Evolutionary conservation across 2,329 filamentous ascomycete species (phyloP), one percentile per base, ranked within the genome.

Genomic region (Sporothrix phasma): DNA sequence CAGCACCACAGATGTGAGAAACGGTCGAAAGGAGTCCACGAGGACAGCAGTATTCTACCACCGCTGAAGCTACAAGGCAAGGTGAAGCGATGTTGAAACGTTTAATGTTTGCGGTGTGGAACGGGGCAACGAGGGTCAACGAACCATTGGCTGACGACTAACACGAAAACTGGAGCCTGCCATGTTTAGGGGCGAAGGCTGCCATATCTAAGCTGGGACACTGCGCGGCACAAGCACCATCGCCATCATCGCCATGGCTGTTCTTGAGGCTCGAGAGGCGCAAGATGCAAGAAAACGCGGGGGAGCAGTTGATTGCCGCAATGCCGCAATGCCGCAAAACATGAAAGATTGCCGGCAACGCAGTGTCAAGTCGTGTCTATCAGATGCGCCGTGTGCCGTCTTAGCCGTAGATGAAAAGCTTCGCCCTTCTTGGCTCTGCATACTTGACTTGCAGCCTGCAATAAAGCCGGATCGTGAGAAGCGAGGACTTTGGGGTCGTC

Each of bases 41-140:
- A n/a, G n/a, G n/a, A n/a, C n/a, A n/a, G n/a, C n/a, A n/a, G n/a
- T n/a, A n/a, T n/a, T n/a, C n/a, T n/a, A n/a, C n/a, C n/a, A n/a
- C n/a, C n/a, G n/a, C n/a, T n/a, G n/a, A n/a, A n/a, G n/a, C 62
- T 17, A 5, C 13, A 10, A 43, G 63, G 63, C 22, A 61, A 62
- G 56, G 26, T 58, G 49, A 65, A 62, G 63, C 63, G 51, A 62
- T n/a, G 34, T 41, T 65, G 63, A 67, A 66, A 66, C 66, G 61
- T 64, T 62, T 64, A 61, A 61, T 60, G 66, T 62, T 43, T 46
- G 46, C 56, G 41, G 37, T 61, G 13, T 63, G 51, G 63, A 64
- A 53, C 56, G 53, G 22, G 53, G n/a, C 19, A 31, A n/a, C 19
- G 37, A 41, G 54, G 54, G 22, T 19, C 13, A 45, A 34, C 34